Conservation (phyloP, 352 stramenopile genomes). For the Heterotrichella gracilis region DNA sequence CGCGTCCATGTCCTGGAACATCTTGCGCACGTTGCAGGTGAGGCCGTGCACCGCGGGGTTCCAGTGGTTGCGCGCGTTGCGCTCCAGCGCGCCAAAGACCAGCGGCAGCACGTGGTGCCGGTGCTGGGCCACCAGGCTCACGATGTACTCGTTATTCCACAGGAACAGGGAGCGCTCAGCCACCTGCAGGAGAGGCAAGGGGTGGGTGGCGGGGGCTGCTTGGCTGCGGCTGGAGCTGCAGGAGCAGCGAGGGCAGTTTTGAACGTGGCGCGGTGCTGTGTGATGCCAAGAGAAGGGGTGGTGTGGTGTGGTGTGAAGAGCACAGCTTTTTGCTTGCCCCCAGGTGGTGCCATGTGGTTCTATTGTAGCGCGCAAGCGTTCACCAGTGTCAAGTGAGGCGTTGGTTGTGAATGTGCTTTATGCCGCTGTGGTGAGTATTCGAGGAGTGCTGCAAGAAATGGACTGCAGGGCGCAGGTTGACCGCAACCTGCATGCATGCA, state of each 20-base stretch:
- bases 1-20: constrained; percentile 57
- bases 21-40: constrained; percentile 44
- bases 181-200: constrained; percentile 23
- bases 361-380: not conserved
- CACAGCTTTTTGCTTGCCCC: not conserved
- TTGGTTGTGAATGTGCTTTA: not conserved
- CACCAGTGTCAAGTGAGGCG: not conserved
- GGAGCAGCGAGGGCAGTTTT: not conserved
- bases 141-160: constrained; percentile 50
- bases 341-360: not conserved
- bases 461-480: not conserved
- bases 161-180: constrained; percentile 80
- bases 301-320: not conserved
- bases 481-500: too few species aligned
- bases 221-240: not conserved
- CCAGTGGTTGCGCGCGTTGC: constrained; percentile 54
- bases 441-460: not conserved
- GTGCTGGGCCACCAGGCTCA: constrained; percentile 29
- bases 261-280: not conserved
- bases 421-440: not conserved
- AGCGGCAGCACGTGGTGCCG: constrained; percentile 56
- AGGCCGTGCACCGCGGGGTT: constrained; percentile 81
- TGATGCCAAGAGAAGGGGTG: not conserved
- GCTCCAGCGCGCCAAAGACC: constrained; percentile 53
- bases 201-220: not conserved